A percentile compares a stretch with the other conserved stretches of the same genome.
These are phyloP conservation scores for Blastobotrys buckinghamii DNA, from an alignment of 1,139 yeast genomes.

Conservation along the genomic window DNA sequence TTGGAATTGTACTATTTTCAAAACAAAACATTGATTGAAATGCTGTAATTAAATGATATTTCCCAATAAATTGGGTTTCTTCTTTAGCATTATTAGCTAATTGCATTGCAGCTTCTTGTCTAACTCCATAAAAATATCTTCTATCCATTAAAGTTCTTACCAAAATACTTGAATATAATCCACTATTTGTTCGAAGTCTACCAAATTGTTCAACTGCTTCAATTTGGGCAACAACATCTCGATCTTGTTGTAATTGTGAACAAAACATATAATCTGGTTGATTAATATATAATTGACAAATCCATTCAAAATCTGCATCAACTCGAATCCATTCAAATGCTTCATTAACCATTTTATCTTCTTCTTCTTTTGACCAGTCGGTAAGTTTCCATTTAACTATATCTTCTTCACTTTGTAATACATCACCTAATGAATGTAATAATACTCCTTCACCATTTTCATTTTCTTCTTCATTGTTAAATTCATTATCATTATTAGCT, in stretches of 20 bases:
- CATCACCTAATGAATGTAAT: conserved; percentile 71
- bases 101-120: conserved; percentile 82
- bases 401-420: conserved; percentile 55
- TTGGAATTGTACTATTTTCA: conserved; percentile 57
- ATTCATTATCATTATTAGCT: conserved; percentile 20
- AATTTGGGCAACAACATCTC: conserved; percentile 93
- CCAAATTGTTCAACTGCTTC: conserved; percentile 78
- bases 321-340: conserved; percentile 97
- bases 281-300: conserved; percentile 69
- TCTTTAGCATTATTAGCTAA: conserved; percentile 61
- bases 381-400: conserved; percentile 64
- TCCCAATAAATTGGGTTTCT: conserved; percentile 62
- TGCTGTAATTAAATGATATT: conserved; percentile 63
- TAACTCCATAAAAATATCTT: conserved; percentile 82
- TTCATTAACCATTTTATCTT: conserved; percentile 63
- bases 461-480: conserved; percentile 23
- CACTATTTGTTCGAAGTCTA: conserved; percentile 49
- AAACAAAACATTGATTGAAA: conserved; percentile 71
- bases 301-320: conserved; percentile 98
- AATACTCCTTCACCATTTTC: conserved; percentile 38
- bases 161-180: conserved; percentile 69
- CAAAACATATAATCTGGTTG: conserved; percentile 96
- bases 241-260: conserved; percentile 86
- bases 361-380: conserved; percentile 70
- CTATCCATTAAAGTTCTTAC: conserved; percentile 77